Evolutionary conservation across 2,329 filamentous ascomycete genomes (phyloP).

Genomic region (Calonectria pseudoturangicola): DNA sequence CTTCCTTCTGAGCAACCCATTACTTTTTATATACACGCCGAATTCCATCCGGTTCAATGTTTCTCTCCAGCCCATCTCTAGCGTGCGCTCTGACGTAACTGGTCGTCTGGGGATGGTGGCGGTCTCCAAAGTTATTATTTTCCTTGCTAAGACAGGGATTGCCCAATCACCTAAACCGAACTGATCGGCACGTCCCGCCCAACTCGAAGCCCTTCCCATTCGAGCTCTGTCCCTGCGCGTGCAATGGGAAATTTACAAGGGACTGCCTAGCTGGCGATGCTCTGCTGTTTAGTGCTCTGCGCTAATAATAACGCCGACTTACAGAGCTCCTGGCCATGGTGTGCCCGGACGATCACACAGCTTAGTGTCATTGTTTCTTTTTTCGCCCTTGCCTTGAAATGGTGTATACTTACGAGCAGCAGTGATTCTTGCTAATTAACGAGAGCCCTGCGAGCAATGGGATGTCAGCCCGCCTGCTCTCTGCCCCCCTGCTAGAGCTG

Average conservation of each 20-base stretch:
- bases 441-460: too few relatives aligned
- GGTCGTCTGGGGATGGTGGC: conserved; percentile 7
- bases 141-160: not conserved
- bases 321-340: not conserved
- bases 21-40: conserved; percentile 5
- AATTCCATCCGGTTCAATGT: not conserved
- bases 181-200: conserved; percentile 3
- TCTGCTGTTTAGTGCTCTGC: not conserved
- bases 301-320: not conserved
- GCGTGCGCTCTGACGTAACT: conserved; percentile 25
- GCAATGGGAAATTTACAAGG: conserved; percentile 6
- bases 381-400: conserved; percentile 9
- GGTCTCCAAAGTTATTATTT: conserved; percentile 1
- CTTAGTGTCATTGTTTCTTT: not conserved
- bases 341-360: not conserved
- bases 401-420: not conserved
- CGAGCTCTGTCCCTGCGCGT: conserved; percentile 17
- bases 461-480: too few relatives aligned
- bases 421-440: not conserved
- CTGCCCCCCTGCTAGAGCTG: too few relatives aligned
- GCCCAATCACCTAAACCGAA: not conserved
- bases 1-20: not conserved
- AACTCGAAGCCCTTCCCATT: not conserved
- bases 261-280: not conserved
- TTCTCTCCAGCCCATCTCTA: not conserved